These are phyloP conservation scores for Apiotrichum montevideense DNA, from an alignment of 1,284 basidiomycete species.

Conservation along the genomic window DNA sequence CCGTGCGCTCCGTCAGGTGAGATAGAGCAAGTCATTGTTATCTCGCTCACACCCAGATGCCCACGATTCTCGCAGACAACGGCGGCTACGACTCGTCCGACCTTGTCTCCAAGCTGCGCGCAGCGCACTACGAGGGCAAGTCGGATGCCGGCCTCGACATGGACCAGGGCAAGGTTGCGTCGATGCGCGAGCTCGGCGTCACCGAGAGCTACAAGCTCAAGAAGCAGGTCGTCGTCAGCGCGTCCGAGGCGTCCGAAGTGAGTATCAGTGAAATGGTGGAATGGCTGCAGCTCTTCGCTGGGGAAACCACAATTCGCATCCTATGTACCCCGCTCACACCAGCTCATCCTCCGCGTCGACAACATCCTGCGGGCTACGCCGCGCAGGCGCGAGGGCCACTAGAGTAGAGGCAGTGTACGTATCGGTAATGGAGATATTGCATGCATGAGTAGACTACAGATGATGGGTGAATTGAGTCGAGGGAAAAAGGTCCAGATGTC, in stretches of 20 bases:
- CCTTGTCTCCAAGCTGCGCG: constrained; percentile 79
- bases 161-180: constrained; percentile 74
- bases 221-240: constrained; percentile 85
- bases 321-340: not conserved
- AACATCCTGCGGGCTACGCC: constrained; percentile 57
- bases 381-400: constrained; percentile 53
- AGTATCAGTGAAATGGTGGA: not conserved
- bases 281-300: too few relatives aligned
- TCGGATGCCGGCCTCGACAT: constrained; percentile 88
- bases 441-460: constrained; percentile 3
- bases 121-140: constrained; percentile 88
- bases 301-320: not conserved
- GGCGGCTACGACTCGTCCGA: constrained; percentile 97
- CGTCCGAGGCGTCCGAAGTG: constrained; percentile 97
- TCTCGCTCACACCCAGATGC: constrained; percentile 54
- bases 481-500: too few relatives aligned
- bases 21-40: constrained; percentile 56
- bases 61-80: constrained; percentile 94
- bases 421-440: not conserved
- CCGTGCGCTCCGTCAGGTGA: constrained; percentile 66
- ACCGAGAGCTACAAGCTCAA: constrained; percentile 98
- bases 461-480: too few relatives aligned
- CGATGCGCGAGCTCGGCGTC: constrained; percentile 81
- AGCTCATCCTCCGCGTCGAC: constrained; percentile 42
- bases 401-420: constrained; percentile 2